Base-by-base conservation (phyloP, 306 rosid genomes). In the Cucumis sativus region DNA sequence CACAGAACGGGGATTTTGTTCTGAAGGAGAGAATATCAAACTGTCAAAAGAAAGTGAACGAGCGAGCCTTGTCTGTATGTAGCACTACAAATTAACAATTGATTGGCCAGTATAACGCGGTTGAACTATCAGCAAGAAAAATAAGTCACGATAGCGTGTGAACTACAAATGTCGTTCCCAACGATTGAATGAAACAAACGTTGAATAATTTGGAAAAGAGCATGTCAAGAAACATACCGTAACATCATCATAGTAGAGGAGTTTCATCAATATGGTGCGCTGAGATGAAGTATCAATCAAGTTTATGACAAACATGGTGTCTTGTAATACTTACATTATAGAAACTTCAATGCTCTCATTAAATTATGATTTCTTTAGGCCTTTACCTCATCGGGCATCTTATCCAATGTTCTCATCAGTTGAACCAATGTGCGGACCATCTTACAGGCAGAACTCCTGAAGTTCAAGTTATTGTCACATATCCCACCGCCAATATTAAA, bases 401-500 rank as follows among this genome's bases (percentile, higher is more conserved):
- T 92, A 85, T 95, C 98, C 82, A 94, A 86, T 88, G 98, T 95
- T 88, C 98, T 90, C 98, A 92, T 89, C 78, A 90, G 82, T 85
- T 95, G 98, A 87, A 95, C 97, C 43, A 95, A 85, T 33, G 98
- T 95, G 74, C 97, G 91, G 49, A 95, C 92, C 98, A 95, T 95
- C 83, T 95, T 92, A 84, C 98, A 95, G 35, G 97, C 98, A 84
- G 98, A 92, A 81, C 97, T 95, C 91, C 97, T 95, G 82, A 62
- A 81, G 25, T 79, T 82, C 39, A 77, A 77, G n/a, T 79, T 58
- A 12, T 12, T 23, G 39, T 23, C 78, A 45, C 65, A 74, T 37
- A 75, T 66, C 78, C 47, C 20, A 16, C 79, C 16, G 30, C n/a
- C 54, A 62, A 20, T 28, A 40, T 56, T 62, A 55, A 21, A 30